Evolutionary conservation across 345 rosid genomes (phyloP).

Genomic region (Euclidium syriacum): DNA sequence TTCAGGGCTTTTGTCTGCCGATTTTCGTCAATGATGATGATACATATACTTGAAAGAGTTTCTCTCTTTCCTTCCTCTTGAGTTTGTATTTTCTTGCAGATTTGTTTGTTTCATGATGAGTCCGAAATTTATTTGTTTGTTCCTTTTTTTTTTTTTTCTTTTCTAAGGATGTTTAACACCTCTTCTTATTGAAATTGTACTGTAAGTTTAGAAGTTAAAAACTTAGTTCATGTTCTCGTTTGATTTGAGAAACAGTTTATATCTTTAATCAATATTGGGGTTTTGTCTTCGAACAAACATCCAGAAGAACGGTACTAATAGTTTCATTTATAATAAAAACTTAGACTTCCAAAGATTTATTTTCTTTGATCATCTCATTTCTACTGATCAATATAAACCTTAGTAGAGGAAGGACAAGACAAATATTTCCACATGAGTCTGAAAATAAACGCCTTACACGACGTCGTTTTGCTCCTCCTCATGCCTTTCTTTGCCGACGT

Average conservation of each 20-base stretch:
- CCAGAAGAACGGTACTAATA: not conserved
- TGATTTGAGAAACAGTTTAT: conserved; percentile 4
- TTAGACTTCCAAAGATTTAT: not conserved
- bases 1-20: no score
- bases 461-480: conserved; percentile 2
- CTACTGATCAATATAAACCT: conserved; percentile 1
- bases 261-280: not conserved
- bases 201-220: conserved; percentile 9
- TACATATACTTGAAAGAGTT: not conserved
- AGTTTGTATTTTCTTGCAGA: conserved; percentile 16
- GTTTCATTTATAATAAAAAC: not conserved
- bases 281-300: not conserved
- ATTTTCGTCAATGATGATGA: conserved; percentile 2
- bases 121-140: conserved; percentile 25
- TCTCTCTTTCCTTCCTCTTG: not conserved
- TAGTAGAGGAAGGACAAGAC: conserved; percentile 9
- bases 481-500: not conserved
- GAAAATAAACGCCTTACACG: conserved; percentile 1
- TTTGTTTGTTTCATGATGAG: conserved; percentile 6
- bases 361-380: not conserved
- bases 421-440: not conserved
- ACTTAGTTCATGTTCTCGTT: not conserved
- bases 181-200: conserved; percentile 6
- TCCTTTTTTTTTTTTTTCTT: not conserved
- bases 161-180: conserved; percentile 4